Percentiles rank a stretch among this genome's conserved stretches.
phyloP scores from a whole-genome alignment of 768 basidiomycete genomes.

The Mycena haematopus region DNA sequence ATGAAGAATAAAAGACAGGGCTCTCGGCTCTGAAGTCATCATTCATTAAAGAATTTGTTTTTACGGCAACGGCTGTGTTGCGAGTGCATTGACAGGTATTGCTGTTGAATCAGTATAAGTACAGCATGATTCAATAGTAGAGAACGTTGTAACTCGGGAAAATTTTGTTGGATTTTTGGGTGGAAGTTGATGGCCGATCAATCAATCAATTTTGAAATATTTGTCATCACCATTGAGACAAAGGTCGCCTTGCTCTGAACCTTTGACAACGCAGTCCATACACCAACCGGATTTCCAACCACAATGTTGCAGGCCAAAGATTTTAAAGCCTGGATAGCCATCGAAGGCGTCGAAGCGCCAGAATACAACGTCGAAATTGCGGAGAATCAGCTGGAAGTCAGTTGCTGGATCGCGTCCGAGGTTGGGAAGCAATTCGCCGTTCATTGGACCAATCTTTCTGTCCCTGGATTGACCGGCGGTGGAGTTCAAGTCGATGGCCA shows the following conservation, averaged over 20 bases:
- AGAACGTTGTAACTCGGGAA: too few relatives aligned
- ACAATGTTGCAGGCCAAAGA: slow-evolving; percentile 13
- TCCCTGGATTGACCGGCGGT: slow-evolving; percentile 15
- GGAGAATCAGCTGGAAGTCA: slow-evolving; percentile 13
- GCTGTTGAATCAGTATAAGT: too few relatives aligned
- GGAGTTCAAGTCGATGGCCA: slow-evolving; percentile 24
- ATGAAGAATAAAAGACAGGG: too few relatives aligned
- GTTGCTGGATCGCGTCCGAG: slow-evolving; percentile 23
- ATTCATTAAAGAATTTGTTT: too few relatives aligned
- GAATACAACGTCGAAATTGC: slow-evolving; percentile 14
- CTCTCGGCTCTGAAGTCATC: too few relatives aligned
- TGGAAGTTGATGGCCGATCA: too few relatives aligned
- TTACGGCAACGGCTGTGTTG: too few relatives aligned
- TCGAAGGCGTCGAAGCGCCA: slow-evolving; percentile 6
- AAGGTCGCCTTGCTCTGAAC: too few relatives aligned
- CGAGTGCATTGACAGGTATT: too few relatives aligned
- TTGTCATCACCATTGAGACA: background rate
- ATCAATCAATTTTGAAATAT: background rate
- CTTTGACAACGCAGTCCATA: too few relatives aligned
- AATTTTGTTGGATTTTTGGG: too few relatives aligned
- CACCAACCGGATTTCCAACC: background rate
- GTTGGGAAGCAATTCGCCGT: slow-evolving; percentile 20
- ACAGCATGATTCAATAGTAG: too few relatives aligned
- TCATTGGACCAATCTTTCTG: slow-evolving; percentile 19
- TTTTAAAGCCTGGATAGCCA: slow-evolving; percentile 21